phyloP scores from a whole-genome alignment of 176 grass and related monocot genomes.

The Typha latifolia region DNA sequence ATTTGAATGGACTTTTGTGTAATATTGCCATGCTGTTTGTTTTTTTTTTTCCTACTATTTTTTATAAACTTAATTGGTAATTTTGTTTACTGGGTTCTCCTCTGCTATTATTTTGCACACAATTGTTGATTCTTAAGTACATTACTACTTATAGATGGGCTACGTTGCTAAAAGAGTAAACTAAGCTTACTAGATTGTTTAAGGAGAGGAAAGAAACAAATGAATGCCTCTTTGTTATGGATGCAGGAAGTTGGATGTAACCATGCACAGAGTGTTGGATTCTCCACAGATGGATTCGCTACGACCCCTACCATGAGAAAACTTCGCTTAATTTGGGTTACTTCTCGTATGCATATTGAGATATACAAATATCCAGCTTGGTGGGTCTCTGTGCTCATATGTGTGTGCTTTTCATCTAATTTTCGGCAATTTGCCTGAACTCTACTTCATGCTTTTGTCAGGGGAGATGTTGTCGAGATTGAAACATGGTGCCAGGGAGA shows the following conservation, averaged over 20 bases:
- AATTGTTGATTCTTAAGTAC: neutral
- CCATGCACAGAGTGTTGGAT: constrained; percentile 89
- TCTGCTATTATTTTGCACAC: no score
- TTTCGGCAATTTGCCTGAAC: neutral
- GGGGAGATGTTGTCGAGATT: constrained; percentile 94
- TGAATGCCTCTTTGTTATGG: neutral
- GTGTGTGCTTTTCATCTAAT: neutral
- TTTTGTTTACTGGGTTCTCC: no score
- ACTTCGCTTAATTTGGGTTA: constrained; percentile 95
- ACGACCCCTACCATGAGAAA: constrained; percentile 90
- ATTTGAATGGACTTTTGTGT: neutral
- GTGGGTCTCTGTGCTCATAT: constrained; percentile 33
- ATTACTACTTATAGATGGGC: no score
- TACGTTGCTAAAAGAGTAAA: neutral
- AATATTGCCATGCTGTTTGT: neutral
- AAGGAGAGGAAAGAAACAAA: neutral
- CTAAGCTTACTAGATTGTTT: neutral
- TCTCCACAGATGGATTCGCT: constrained; percentile 96
- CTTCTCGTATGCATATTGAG: constrained; percentile 94
- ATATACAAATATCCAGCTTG: constrained; percentile 94
- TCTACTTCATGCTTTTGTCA: constrained; percentile 16
- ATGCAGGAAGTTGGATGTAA: constrained; percentile 92
- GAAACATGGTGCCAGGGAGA: constrained; percentile 99
- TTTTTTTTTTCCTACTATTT: neutral
- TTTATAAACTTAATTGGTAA: neutral